Base-by-base conservation (phyloP, 2,329 filamentous ascomycete species). In the Aspergillus ruber region DNA sequence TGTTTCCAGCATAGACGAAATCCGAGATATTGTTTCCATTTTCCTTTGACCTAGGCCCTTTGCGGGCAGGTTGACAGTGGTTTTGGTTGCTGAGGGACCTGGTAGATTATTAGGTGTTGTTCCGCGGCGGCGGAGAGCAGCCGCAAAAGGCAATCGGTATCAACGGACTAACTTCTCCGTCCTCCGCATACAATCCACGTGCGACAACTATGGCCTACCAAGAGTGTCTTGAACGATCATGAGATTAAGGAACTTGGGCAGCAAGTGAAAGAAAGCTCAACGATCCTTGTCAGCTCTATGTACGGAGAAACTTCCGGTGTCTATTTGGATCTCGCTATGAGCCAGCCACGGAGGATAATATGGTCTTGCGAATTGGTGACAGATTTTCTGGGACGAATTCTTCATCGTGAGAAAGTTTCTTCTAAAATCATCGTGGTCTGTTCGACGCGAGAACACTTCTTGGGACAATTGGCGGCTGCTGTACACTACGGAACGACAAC, bases 1-100 rank as follows among this genome's bases (percentile, higher is more conserved):
- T 72, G 87, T 93, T 77, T 97, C 93, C 69, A 98, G 84, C 73
- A 97, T 82, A 67, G 83, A 88, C 59, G 90, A 95, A 70, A 98
- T 94, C 63, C 88, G 82, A 55, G 91, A 90, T 66, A 97, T 90
- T 18, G 91, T 95, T 80, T 98, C 93, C 93, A 98, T 98, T 49
- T 57, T 61, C 42, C 36, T 20, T 40, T 49, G 50, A 46, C 44
- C 53, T 56, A 55, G 46, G 32, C 53, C 58, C 58, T 51, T 45
- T 25, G 32, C 15, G 40, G 42, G 47, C 39, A 32, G 23, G 27
- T 38, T 23, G 33, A 45, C 38, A 18, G 46, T 29, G 3, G 25
- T 29, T 4, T 29, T 12, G 4, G 25, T 29, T 12, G 4, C 25
- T 10, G 25, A 10, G 25, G 9, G 25, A 12, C 4, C 25, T 29